A percentile compares a stretch with the other conserved stretches of the same genome.
These are phyloP conservation scores for Porcisia hertigi DNA, from an alignment of 208 protist genomes.

Conservation along the genomic window DNA sequence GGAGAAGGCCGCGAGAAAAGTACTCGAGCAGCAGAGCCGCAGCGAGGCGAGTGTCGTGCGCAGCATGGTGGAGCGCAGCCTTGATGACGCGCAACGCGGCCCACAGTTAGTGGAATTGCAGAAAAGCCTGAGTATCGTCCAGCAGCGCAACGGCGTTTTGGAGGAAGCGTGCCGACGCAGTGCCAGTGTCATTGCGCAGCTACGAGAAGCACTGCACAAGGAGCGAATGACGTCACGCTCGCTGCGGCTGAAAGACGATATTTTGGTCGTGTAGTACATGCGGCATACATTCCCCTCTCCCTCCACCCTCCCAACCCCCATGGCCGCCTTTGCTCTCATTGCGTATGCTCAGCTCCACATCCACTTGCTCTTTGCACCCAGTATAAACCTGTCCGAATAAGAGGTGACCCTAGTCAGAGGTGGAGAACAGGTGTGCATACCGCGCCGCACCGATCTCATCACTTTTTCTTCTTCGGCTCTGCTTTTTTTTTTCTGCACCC, in stretches of 20 bases:
- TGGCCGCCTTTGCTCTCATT: no score
- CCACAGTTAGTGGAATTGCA: slow-evolving; percentile 16
- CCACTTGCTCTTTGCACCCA: no score
- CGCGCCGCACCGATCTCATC: no score
- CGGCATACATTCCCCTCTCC: no score
- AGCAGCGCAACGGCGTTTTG: slow-evolving; percentile 40
- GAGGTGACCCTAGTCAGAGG: no score
- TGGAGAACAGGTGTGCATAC: no score
- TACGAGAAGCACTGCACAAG: slow-evolving; percentile 58
- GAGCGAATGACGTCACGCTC: slow-evolving; percentile 29
- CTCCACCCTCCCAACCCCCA: no score
- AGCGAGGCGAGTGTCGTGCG: slow-evolving; percentile 18
- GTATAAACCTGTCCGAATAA: no score
- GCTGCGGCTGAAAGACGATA: slow-evolving; percentile 11
- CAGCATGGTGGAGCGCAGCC: slow-evolving; percentile 25
- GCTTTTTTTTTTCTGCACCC: not conserved
- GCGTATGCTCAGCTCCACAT: no score
- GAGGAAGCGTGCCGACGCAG: slow-evolving; percentile 60
- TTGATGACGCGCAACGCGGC: slow-evolving; percentile 17
- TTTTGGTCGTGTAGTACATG: not conserved
- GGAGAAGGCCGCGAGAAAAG: slow-evolving; percentile 13
- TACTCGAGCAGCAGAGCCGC: slow-evolving; percentile 23
- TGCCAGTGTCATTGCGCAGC: slow-evolving; percentile 56
- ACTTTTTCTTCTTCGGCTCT: not conserved
- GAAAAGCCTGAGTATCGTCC: slow-evolving; percentile 10